Base-by-base conservation (phyloP, 306 rosid genomes). In the Spatholobus suberectus region DNA sequence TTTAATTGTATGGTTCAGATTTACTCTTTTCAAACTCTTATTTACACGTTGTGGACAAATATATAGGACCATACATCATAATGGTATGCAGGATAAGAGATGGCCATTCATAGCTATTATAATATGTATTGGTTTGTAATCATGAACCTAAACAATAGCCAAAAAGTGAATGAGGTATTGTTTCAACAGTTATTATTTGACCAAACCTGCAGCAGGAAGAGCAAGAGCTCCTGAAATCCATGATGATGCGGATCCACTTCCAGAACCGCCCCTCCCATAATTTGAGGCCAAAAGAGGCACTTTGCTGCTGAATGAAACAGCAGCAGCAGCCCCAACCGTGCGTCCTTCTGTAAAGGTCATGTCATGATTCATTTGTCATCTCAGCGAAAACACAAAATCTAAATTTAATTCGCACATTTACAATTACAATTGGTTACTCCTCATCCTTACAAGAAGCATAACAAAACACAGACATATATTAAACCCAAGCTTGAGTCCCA, bases 181-280 rank as follows among this genome's bases (percentile, higher is more conserved):
- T 72, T 3, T n/a, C 3, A 26, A 81, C 29, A 32, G 38, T 34
- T 12, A 52, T n/a, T 55, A 0, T 6, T n/a, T 14, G 70, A 24
- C 10, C 57, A 5, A 83, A 95, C 99, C 98, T 89, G 94, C 99
- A 0, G 91, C 92, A 69, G 97, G 94, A 75, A 95, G 81, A 73
- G 94, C 93, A 8, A 95, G 82, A 21, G 91, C 89, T 80, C 96
- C 97, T 5, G 96, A 77, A 85, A 93, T 75, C 99, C 98, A 95
- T 51, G 89, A 95, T 59, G 89, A 41, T 4, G 77, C 44, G 76
- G 85, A 75, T 40, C 90, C 87, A 80, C 70, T 87, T 82, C 49
- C 85, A 46, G 97, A 87, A 81, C 87, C 87, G 0, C 86, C 70
- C 67, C 82, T 92, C 3, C 89, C 79, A 70, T 71, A 86, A 29